Evolutionary conservation across 768 basidiomycete species (phyloP), one percentile per base, ranked within the genome.

Genomic region (Hericium rajendrae): DNA sequence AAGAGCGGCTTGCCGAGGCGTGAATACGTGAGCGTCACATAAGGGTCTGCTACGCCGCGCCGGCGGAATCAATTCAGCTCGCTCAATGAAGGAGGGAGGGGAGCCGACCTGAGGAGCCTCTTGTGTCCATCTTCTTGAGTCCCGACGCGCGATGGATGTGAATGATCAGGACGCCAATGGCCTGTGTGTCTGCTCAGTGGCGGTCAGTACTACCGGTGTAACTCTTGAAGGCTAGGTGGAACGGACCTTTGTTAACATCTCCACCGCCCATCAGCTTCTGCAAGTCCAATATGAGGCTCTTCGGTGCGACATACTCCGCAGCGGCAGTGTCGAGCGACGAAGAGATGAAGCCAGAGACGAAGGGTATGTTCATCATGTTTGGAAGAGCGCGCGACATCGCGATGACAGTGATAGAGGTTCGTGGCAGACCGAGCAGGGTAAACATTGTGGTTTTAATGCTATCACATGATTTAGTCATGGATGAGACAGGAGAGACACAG

Each of bases 291-390:
- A 80, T 86, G 69, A 88, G 70, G 55, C 83, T 85, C 64, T 82
- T 80, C 12, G 88, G 89, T 0, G 85, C 86, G 32, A 88, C 82
- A 59, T 86, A 82, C 58, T 77, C 78, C 4, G 76, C 76, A 3
- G 82, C 70, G 1, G 79, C 84, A 5, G 80, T 76, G 40, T 87
- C 80, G 59, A 91, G 84, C 3, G 80, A 77, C 53, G 74, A 78
- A 63, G 87, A 82, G 32, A 91, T 72, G 75, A 87, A 90, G 0
- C 76, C 74, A 2, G 81, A 84, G 52, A 91, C 69, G 53, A 83
- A 78, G 0, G 88, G 88, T 1, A 91, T 66, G 68, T 91, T 84
- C 76, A 91, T 83, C n/a, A 91, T 73, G 66, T 90, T 88, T 15
- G 86, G 76, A n/a, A 88, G 78, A 6, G 74, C 68, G 60, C 75